phyloP scores from a whole-genome alignment of 371 early-diverging fungal species.

The Rhizopus microsporus region DNA sequence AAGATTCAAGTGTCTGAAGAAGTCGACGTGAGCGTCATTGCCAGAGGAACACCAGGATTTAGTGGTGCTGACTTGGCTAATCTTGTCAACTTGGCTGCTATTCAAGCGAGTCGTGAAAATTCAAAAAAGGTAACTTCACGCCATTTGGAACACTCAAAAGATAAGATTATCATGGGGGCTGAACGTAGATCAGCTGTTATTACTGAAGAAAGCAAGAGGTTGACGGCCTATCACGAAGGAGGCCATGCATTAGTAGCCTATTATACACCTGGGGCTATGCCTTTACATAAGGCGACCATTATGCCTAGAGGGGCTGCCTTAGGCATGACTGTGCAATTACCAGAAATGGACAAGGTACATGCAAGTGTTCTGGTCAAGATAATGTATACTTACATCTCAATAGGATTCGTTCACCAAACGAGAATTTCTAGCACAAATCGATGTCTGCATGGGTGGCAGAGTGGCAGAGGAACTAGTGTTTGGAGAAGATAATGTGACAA shows the following conservation, averaged over 20 bases:
- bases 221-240: conserved; percentile 98
- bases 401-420: conserved; percentile 76
- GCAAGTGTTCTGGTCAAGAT: not conserved
- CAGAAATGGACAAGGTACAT: conserved; percentile 85
- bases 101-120: conserved; percentile 85
- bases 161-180: conserved; percentile 96
- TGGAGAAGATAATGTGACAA: conserved; percentile 92
- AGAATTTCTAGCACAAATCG: conserved; percentile 88
- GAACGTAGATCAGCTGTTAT: conserved; percentile 92
- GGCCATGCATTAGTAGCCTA: conserved; percentile 96
- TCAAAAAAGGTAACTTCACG: conserved; percentile 67
- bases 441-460: conserved; percentile 97
- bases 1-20: conserved; percentile 61
- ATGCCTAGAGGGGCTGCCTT: conserved; percentile 94
- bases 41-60: conserved; percentile 97
- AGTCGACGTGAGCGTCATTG: conserved; percentile 83
- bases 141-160: conserved; percentile 96
- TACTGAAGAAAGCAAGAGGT: conserved; percentile 80
- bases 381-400: not conserved
- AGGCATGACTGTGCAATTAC: conserved; percentile 93
- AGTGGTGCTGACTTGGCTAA: conserved; percentile 98
- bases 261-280: conserved; percentile 94
- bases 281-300: conserved; percentile 98
- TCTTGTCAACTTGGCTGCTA: conserved; percentile 94
- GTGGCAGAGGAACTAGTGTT: conserved; percentile 95